Base-by-base conservation (phyloP, 225 moss, liverwort and hornwort genomes). In the Polytrichum commune region DNA sequence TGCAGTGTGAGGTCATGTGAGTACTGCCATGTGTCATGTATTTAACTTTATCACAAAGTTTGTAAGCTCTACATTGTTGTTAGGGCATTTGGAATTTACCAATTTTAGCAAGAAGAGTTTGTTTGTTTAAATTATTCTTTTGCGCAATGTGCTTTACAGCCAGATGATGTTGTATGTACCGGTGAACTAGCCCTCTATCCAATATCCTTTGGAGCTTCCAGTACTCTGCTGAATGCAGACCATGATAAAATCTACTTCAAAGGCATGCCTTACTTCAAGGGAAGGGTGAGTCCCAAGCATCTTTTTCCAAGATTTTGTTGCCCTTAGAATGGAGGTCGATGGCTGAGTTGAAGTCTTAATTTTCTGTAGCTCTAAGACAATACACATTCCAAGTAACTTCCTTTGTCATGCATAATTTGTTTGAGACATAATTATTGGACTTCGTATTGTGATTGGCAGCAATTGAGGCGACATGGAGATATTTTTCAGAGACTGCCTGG, bases 381-480 rank as follows among this genome's bases (percentile, higher is more conserved):
- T 23, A 27, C 23, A 13, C 16, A 23, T 4, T 23, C 4, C 46
- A 13, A 46, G 46, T 46, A 46, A 13, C 13, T 46, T 46, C 46
- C 46, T 46, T 46, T 46, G 46, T 16, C 13, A 46, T 46, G 16
- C 13, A 46, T 13, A 46, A 46, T 46, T 27, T 27, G 64, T 30
- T 65, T 1, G 6, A 60, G 60, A 60, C 58, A 6, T 24, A 7
- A 60, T 23, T 23, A 6, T 60, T 60, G 60, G 24, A 58, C 6
- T 23, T 22, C 23, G 22, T 60, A 73, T 29, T 19, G 64, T 46
- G 46, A 13, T 46, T 46, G 46, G 23, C 86, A 97, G 95, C 91
- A 87, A 82, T 66, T 95, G 81, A 84, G 98, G 78, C 86, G 98
- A 64, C 95, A 98, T 79, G 98, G 98, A 64, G 98, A 98, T 70